These are phyloP conservation scores for Sporothrix sp. DNA, from an alignment of 2,329 filamentous ascomycete species.

Conservation along the genomic window DNA sequence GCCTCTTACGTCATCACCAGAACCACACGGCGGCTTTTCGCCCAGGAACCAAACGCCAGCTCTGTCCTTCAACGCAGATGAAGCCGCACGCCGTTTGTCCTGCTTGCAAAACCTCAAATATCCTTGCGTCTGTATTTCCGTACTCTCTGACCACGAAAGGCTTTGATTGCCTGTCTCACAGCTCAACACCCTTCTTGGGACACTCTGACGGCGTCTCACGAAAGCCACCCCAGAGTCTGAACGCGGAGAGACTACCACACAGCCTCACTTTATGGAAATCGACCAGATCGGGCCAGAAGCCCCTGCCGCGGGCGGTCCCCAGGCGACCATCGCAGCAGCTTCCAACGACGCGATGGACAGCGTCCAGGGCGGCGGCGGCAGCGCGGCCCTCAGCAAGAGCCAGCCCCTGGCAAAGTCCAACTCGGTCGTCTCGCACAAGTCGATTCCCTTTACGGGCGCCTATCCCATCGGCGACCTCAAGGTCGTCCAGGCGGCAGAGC, in stretches of 20 bases:
- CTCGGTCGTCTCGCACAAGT: slow-evolving; percentile 27
- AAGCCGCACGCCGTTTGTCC: too few species aligned
- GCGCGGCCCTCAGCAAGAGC: not conserved
- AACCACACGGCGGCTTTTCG: not conserved
- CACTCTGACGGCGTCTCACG: too few species aligned
- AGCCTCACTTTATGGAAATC: too few species aligned
- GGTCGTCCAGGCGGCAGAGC: not conserved
- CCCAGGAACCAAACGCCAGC: not conserved
- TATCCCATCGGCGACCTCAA: slow-evolving; percentile 30
- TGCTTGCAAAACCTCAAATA: too few species aligned
- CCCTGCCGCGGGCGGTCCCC: not conserved
- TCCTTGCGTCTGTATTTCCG: too few species aligned
- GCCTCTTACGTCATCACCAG: slow-evolving; percentile 4
- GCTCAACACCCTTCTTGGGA: too few species aligned
- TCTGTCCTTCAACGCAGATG: not conserved
- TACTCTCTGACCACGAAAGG: too few species aligned
- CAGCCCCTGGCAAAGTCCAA: slow-evolving; percentile 27
- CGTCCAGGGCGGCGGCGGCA: not conserved
- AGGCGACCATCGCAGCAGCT: not conserved
- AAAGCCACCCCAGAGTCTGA: too few species aligned
- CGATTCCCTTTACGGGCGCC: slow-evolving; percentile 30
- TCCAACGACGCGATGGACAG: not conserved
- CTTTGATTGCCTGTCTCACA: too few species aligned
- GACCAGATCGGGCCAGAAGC: not conserved
- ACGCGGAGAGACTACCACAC: too few species aligned